Evolutionary conservation across 352 stramenopile genomes (phyloP).

Genomic region (Phytopythium cucurbitacearum): DNA sequence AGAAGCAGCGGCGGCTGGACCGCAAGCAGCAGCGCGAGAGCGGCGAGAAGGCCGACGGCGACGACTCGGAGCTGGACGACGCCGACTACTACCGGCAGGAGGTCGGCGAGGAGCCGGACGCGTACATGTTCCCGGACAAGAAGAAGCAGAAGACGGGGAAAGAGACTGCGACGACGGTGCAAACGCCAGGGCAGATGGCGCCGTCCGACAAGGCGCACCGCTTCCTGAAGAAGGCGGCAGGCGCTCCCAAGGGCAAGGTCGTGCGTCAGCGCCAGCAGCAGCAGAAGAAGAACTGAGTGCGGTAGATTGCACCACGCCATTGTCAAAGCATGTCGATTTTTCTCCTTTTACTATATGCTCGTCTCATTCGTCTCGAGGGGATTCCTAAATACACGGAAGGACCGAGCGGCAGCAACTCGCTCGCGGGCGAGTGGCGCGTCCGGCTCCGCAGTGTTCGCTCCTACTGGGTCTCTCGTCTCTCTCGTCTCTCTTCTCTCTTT

Average conservation of each 20-base stretch:
- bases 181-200: constrained; percentile 58
- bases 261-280: constrained; percentile 54
- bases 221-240: constrained; percentile 33
- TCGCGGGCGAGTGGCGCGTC: not conserved
- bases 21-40: constrained; percentile 47
- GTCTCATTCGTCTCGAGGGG: no score
- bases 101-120: constrained; percentile 73
- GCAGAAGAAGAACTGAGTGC: constrained; percentile 20
- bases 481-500: constrained; percentile 5
- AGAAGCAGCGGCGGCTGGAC: constrained; percentile 70
- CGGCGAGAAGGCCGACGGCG: constrained; percentile 20
- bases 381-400: constrained; percentile 3
- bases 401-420: not conserved
- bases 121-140: constrained; percentile 73
- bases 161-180: constrained; percentile 15
- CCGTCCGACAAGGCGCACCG: constrained; percentile 62
- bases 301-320: not conserved
- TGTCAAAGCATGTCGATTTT: no score
- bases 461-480: constrained; percentile 2
- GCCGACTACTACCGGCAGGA: constrained; percentile 82
- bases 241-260: constrained; percentile 48
- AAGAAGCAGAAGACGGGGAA: constrained; percentile 45
- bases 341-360: no score
- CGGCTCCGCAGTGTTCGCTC: not conserved
- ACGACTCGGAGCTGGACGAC: constrained; percentile 71